A percentile compares a stretch with the other conserved stretches of the same genome.
These are phyloP conservation scores for Fusarium sulawesiense DNA, from an alignment of 2,329 filamentous ascomycete species.

Conservation along the genomic window DNA sequence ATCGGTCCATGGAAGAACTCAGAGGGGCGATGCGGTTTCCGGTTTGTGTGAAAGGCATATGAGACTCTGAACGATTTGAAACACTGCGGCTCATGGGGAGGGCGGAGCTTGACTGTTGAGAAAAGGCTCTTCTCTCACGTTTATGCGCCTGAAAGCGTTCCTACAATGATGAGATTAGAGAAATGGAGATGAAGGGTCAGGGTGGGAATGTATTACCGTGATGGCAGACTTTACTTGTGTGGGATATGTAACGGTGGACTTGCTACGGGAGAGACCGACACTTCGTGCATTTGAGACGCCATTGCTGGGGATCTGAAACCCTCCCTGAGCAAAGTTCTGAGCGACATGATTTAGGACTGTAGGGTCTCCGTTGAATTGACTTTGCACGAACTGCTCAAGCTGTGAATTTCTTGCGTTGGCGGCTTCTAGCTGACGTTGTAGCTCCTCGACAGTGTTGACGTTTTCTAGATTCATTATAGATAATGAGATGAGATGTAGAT, in stretches of 20 bases:
- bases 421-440: slow-evolving; percentile 44
- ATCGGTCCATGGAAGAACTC: slow-evolving; percentile 46
- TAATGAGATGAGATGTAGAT: slow-evolving; percentile 1
- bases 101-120: slow-evolving; percentile 48
- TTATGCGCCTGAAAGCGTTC: slow-evolving; percentile 35
- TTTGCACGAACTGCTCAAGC: slow-evolving; percentile 42
- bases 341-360: slow-evolving; percentile 34
- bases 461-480: slow-evolving; percentile 43
- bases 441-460: slow-evolving; percentile 40
- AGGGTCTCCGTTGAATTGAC: slow-evolving; percentile 33
- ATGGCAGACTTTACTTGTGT: slow-evolving; percentile 41
- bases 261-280: slow-evolving; percentile 44
- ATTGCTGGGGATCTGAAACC: slow-evolving; percentile 37
- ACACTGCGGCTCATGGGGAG: slow-evolving; percentile 59
- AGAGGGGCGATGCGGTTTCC: slow-evolving; percentile 50
- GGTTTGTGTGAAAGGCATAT: slow-evolving; percentile 54
- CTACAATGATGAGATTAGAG: slow-evolving; percentile 33
- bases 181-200: background rate
- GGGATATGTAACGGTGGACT: slow-evolving; percentile 46
- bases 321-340: slow-evolving; percentile 30
- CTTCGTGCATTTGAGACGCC: slow-evolving; percentile 36
- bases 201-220: slow-evolving; percentile 35
- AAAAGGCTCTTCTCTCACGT: slow-evolving; percentile 43
- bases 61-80: slow-evolving; percentile 56
- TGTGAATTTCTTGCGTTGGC: slow-evolving; percentile 38